Percentiles rank a stretch among this genome's conserved stretches.
Conservation (phyloP, 495 filamentous ascomycete species). For the Penicillium longicatenatum region DNA sequence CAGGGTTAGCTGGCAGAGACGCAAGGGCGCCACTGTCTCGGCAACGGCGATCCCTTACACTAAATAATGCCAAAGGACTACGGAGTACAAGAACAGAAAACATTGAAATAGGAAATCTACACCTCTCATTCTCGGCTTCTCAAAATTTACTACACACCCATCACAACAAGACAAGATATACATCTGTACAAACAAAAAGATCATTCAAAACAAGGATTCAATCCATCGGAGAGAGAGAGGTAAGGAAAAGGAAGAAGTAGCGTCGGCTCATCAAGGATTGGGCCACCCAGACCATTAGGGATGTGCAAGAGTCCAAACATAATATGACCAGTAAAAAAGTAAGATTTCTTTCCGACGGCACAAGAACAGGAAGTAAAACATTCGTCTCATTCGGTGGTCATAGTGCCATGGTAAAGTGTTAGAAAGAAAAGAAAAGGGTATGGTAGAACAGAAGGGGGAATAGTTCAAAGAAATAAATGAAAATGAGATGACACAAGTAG, state of each 20-base stretch:
- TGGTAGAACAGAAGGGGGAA: conserved; percentile 35
- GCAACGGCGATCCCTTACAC: not conserved
- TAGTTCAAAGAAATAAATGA: conserved; percentile 28
- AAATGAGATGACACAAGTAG: conserved; percentile 26
- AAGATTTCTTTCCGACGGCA: conserved; percentile 20
- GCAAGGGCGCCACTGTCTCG: not conserved
- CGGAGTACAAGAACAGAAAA: not conserved
- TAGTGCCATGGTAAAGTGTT: conserved; percentile 25
- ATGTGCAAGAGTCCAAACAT: conserved; percentile 20
- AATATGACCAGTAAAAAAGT: conserved; percentile 27
- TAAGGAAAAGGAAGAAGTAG: conserved; percentile 23
- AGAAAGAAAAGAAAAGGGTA: conserved; percentile 21
- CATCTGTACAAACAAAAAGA: conserved; percentile 41
- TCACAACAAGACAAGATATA: conserved; percentile 16
- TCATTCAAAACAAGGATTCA: conserved; percentile 16
- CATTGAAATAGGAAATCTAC: conserved; percentile 14
- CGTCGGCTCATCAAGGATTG: conserved; percentile 33
- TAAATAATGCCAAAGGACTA: too few species aligned
- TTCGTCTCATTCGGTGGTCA: conserved; percentile 29
- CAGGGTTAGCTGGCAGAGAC: not conserved
- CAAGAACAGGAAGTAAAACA: conserved; percentile 14
- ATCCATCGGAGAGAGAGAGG: conserved; percentile 10
- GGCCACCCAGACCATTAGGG: conserved; percentile 39
- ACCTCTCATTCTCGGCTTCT: conserved; percentile 10
- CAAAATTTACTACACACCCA: not conserved